Conservation (phyloP, 805 yeast genomes). For the Ogataea parapolymorpha region DNA sequence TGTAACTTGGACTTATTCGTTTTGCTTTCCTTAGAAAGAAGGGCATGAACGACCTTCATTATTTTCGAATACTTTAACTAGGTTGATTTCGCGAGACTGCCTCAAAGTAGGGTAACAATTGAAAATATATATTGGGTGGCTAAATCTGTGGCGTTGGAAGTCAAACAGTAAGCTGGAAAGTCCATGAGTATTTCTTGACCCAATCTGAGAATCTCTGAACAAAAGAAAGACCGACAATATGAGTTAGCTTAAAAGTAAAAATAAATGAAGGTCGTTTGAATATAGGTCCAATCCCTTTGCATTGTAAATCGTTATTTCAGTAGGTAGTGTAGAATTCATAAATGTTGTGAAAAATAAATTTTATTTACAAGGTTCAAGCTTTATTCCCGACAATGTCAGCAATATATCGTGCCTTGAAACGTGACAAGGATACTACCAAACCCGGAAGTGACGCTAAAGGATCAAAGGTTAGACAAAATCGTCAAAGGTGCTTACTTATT, state of each 20-base stretch:
- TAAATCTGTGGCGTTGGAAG: no score
- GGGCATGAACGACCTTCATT: no score
- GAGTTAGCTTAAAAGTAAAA: no score
- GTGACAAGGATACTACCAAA: constrained; percentile 33
- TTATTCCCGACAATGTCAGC: constrained; percentile 55
- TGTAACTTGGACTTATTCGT: no score
- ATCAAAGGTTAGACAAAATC: constrained; percentile 40
- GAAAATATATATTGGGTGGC: background rate
- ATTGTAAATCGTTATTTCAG: no score
- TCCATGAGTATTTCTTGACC: no score
- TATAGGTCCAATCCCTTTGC: no score
- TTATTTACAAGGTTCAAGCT: background rate
- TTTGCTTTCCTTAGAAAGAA: no score
- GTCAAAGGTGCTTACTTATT: constrained; percentile 83
- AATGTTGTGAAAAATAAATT: background rate
- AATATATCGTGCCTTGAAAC: constrained; percentile 61
- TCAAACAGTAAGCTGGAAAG: no score
- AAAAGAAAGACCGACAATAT: no score
- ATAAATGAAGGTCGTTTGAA: no score
- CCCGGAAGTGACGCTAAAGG: constrained; percentile 20
- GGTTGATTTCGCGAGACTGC: background rate
- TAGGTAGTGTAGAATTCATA: background rate
- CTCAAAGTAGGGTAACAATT: background rate
- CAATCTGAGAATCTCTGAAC: no score
- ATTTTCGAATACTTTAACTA: background rate